Evolutionary conservation across 1,284 basidiomycete species (phyloP).

Genomic region (Sanghuangporus baumii): DNA sequence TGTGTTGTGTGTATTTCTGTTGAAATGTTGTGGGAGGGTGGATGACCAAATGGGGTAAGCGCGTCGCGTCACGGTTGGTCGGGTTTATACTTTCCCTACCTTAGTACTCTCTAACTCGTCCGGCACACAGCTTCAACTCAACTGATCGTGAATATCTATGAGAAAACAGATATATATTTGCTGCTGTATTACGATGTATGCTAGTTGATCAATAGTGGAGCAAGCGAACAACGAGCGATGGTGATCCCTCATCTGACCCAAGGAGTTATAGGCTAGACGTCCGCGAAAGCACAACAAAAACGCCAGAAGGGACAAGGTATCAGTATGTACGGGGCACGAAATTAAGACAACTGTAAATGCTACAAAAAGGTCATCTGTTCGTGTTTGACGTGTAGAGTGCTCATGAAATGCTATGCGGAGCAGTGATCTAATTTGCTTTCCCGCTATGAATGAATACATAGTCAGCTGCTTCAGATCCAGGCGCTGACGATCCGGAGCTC

Average conservation of each 20-base stretch:
- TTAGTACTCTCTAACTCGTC: not conserved
- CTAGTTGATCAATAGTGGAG: not conserved
- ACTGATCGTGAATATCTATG: not conserved
- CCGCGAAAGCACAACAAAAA: constrained; percentile 11
- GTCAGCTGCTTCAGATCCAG: not conserved
- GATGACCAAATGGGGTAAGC: too few relatives aligned
- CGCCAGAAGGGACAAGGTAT: constrained; percentile 8
- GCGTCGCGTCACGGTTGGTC: too few relatives aligned
- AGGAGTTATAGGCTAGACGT: not conserved
- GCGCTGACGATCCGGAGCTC: constrained; percentile 18
- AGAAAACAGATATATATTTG: not conserved
- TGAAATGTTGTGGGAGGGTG: too few relatives aligned
- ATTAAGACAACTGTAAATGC: constrained; percentile 1
- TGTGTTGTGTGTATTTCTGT: too few relatives aligned
- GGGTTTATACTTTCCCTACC: too few relatives aligned
- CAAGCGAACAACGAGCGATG: constrained; percentile 4
- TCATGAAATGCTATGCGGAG: not conserved
- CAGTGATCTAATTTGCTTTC: constrained; percentile 6
- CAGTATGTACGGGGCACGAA: constrained; percentile 3
- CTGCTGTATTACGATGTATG: constrained; percentile 1
- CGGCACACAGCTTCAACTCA: not conserved
- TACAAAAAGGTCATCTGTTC: constrained; percentile 9
- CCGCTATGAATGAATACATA: not conserved
- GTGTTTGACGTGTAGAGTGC: constrained; percentile 3
- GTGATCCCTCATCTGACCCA: constrained; percentile 7